A percentile compares a stretch with the other conserved stretches of the same genome.
Conservation (phyloP, 1,284 basidiomycete species). For the Pseudozyma tsukubaensis region DNA sequence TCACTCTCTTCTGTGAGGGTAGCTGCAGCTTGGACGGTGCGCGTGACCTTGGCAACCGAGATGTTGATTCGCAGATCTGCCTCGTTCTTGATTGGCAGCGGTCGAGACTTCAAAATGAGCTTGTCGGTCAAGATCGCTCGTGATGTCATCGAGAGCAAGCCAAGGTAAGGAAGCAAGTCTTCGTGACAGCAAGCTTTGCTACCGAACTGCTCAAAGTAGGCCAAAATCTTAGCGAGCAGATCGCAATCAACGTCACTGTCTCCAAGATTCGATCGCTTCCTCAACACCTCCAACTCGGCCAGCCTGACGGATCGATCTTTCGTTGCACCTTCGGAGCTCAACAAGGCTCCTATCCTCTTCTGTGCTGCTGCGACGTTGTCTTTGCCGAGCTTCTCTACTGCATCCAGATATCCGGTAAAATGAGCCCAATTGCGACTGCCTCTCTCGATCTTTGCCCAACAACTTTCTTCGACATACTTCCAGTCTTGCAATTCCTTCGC, state of each 20-base stretch:
- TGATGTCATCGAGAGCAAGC: slow-evolving; percentile 71
- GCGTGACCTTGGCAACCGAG: slow-evolving; percentile 45
- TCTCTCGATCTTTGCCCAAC: slow-evolving; percentile 70
- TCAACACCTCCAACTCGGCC: slow-evolving; percentile 73
- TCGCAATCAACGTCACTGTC: slow-evolving; percentile 14
- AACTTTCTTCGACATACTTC: slow-evolving; percentile 76
- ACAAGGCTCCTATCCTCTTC: slow-evolving; percentile 29
- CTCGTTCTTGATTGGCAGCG: slow-evolving; percentile 23
- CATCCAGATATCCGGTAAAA: slow-evolving; percentile 29
- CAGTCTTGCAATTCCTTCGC: slow-evolving; percentile 49
- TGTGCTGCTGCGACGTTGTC: slow-evolving; percentile 29
- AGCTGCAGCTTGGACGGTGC: slow-evolving; percentile 19
- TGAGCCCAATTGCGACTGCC: slow-evolving; percentile 48
- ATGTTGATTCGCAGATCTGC: slow-evolving; percentile 33
- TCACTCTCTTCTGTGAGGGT: slow-evolving; percentile 23
- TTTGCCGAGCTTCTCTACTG: slow-evolving; percentile 37
- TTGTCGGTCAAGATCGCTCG: slow-evolving; percentile 28
- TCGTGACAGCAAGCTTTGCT: slow-evolving; percentile 86
- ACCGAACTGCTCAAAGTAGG: slow-evolving; percentile 80
- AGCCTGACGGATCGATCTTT: slow-evolving; percentile 77
- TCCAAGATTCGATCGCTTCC: slow-evolving; percentile 2
- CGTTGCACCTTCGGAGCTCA: slow-evolving; percentile 75
- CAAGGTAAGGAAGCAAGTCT: slow-evolving; percentile 78
- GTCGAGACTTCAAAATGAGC: slow-evolving; percentile 3
- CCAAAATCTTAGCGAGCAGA: slow-evolving; percentile 26